Evolutionary conservation across 371 early-diverging fungal species (phyloP).

Genomic region (Catenaria anguillulae): DNA sequence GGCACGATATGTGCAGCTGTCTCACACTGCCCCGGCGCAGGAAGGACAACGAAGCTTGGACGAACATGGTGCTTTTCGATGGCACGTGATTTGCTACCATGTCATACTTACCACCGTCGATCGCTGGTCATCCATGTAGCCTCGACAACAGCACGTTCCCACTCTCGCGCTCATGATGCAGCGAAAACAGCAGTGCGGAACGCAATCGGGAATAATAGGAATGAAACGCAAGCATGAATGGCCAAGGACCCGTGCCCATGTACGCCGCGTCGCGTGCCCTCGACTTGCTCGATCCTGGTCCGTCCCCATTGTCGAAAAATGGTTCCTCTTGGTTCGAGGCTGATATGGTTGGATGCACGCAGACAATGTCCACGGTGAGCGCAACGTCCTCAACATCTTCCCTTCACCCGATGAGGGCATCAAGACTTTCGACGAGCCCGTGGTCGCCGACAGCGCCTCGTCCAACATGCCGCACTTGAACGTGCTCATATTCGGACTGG

Average conservation of each 20-base stretch:
- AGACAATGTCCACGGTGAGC: slow-evolving; percentile 1
- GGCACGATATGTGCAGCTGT: too few species aligned
- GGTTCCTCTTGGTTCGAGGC: too few species aligned
- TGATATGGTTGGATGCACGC: background rate
- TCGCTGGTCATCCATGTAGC: too few species aligned
- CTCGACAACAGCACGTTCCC: too few species aligned
- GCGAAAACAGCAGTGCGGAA: too few species aligned
- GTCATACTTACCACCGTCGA: too few species aligned
- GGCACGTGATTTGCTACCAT: too few species aligned
- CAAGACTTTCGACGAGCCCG: background rate
- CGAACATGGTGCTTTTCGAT: too few species aligned
- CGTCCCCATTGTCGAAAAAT: background rate
- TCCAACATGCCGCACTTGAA: slow-evolving; percentile 9
- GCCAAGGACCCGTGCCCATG: slow-evolving; percentile 1
- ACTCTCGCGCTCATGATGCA: too few species aligned
- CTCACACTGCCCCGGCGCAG: too few species aligned
- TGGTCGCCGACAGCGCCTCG: background rate
- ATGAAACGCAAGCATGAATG: slow-evolving; percentile 14
- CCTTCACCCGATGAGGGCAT: background rate
- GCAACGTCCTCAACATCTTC: slow-evolving; percentile 3
- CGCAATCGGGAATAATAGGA: too few species aligned
- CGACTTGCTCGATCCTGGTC: slow-evolving; percentile 18
- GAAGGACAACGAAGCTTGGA: too few species aligned
- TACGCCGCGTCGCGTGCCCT: slow-evolving; percentile 24
- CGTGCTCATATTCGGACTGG: slow-evolving; percentile 19